phyloP scores from a whole-genome alignment of 495 filamentous ascomycete genomes.

The Penicillium robsamsonii region DNA sequence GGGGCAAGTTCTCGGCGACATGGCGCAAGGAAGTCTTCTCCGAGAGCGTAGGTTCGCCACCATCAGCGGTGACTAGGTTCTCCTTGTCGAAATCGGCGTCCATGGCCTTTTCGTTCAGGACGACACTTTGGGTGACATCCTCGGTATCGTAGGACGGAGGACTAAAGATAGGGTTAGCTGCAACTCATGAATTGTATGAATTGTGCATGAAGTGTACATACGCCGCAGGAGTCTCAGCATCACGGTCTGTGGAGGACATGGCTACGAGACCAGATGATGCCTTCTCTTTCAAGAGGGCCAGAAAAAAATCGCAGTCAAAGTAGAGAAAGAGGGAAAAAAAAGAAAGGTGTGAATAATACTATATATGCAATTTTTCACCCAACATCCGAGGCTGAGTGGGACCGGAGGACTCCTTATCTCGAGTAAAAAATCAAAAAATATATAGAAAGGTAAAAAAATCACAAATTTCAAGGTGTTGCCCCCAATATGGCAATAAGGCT shows the following conservation, averaged over 20 bases:
- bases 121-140: conserved; percentile 19
- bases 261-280: conserved; percentile 14
- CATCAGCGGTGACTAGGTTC: conserved; percentile 39
- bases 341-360: conserved; percentile 14
- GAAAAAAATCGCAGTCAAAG: conserved; percentile 6
- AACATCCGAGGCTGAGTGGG: conserved; percentile 21
- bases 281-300: conserved; percentile 10
- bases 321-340: conserved; percentile 1
- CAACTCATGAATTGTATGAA: conserved; percentile 8
- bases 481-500: conserved; percentile 7
- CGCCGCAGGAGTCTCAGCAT: conserved; percentile 32
- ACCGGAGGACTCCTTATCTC: conserved; percentile 1
- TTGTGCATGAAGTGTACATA: conserved; percentile 29
- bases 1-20: conserved; percentile 55
- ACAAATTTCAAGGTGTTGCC: conserved; percentile 12
- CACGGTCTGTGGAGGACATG: conserved; percentile 37
- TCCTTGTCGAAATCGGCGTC: conserved; percentile 33
- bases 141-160: conserved; percentile 18
- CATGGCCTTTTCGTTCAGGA: conserved; percentile 30
- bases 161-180: conserved; percentile 4
- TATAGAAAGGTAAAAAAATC: conserved; percentile 6
- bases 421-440: conserved; percentile 12
- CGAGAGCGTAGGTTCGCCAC: conserved; percentile 53
- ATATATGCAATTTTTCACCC: conserved; percentile 25
- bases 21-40: conserved; percentile 52